Percentiles rank a stretch among this genome's conserved stretches.
Evolutionary conservation across 345 rosid genomes (phyloP).

Genomic region (Sonneratia alba): DNA sequence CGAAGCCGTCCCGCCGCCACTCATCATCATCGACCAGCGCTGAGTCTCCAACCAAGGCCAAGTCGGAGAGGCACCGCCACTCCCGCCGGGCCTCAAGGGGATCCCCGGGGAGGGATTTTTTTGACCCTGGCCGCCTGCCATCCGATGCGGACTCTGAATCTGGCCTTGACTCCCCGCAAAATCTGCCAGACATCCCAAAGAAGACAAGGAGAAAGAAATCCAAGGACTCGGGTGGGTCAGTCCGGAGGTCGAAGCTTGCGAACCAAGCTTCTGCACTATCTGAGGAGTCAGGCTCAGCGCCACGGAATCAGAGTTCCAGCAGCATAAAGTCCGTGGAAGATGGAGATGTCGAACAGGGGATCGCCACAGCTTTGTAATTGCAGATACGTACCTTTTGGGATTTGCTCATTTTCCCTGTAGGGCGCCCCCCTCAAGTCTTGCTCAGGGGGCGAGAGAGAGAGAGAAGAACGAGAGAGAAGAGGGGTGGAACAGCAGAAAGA

Average conservation of each 20-base stretch:
- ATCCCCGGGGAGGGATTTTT: slow-evolving; percentile 19
- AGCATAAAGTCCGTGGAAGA: neutral
- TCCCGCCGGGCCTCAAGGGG: slow-evolving; percentile 37
- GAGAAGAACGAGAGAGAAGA: neutral
- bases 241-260: slow-evolving; percentile 21
- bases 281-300: neutral
- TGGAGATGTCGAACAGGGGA: neutral
- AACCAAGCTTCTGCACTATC: neutral
- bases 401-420: neutral
- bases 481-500: neutral
- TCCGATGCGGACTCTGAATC: neutral
- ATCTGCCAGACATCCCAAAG: slow-evolving; percentile 26
- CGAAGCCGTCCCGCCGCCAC: slow-evolving; percentile 35
- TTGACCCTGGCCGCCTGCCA: slow-evolving; percentile 13
- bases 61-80: slow-evolving; percentile 37
- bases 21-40: slow-evolving; percentile 12
- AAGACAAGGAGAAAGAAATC: slow-evolving; percentile 44
- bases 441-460: neutral
- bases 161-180: slow-evolving; percentile 16
- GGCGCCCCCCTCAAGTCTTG: neutral
- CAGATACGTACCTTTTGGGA: neutral
- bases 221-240: slow-evolving; percentile 28
- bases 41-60: slow-evolving; percentile 32
- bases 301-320: neutral
- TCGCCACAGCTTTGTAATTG: neutral